A percentile compares a stretch with the other conserved stretches of the same genome.
Evolutionary conservation across 2,329 filamentous ascomycete genomes (phyloP).

Genomic region (Coniochaeta prunicola): DNA sequence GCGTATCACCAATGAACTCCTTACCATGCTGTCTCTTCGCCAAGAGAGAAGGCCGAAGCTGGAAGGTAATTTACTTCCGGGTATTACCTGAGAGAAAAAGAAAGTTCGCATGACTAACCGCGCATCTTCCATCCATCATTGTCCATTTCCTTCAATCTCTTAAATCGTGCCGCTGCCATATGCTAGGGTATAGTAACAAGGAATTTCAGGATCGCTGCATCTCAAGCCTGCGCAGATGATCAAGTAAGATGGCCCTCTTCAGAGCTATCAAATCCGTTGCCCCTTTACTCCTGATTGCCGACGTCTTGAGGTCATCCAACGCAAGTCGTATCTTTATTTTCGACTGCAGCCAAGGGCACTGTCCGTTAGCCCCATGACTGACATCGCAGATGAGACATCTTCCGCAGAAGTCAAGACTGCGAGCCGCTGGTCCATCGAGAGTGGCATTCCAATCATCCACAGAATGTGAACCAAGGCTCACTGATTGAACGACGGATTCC

Average conservation of each 20-base stretch:
- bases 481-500: background rate
- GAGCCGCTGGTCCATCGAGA: background rate
- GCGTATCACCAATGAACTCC: background rate
- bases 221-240: background rate
- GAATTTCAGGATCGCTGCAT: background rate
- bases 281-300: background rate
- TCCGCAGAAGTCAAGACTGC: constrained; percentile 42
- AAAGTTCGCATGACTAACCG: background rate
- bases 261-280: background rate
- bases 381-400: constrained; percentile 58
- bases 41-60: background rate
- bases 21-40: background rate
- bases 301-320: constrained; percentile 50
- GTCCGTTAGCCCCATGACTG: constrained; percentile 47
- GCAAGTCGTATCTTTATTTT: constrained; percentile 58
- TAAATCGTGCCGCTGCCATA: background rate
- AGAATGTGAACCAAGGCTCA: background rate
- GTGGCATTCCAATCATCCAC: background rate
- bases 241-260: background rate
- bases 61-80: background rate
- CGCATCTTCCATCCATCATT: background rate
- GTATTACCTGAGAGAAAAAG: background rate
- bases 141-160: background rate
- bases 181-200: background rate
- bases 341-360: constrained; percentile 55